Conservation (phyloP, 257 asterid genomes). For the Gynochthodes officinalis region DNA sequence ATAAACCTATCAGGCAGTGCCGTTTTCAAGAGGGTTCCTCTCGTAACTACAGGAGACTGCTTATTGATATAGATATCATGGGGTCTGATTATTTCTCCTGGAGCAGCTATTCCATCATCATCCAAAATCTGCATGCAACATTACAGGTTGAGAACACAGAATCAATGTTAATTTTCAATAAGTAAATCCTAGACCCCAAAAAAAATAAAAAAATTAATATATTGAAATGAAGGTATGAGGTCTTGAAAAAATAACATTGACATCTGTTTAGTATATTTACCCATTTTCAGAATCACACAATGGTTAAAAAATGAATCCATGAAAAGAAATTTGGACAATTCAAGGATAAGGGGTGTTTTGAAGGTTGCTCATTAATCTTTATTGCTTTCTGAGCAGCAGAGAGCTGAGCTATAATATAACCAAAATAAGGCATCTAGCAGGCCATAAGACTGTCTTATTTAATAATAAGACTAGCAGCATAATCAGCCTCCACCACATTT, state of each 20-base stretch:
- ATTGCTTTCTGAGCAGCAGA: neutral
- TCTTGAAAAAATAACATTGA: neutral
- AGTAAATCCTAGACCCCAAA: constrained; percentile 1
- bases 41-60: constrained; percentile 59
- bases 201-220: neutral
- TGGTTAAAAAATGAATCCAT: neutral
- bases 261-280: neutral
- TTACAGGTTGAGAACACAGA: constrained; percentile 16
- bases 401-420: neutral
- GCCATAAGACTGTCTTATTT: neutral
- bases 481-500: neutral
- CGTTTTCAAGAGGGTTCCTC: constrained; percentile 23
- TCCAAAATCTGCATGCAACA: constrained; percentile 62
- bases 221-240: neutral
- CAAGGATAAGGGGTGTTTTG: neutral
- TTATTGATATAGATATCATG: constrained; percentile 65
- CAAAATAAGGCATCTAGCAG: neutral
- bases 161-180: neutral
- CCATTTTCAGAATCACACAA: neutral
- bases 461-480: neutral
- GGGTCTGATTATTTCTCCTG: constrained; percentile 80
- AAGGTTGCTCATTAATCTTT: neutral
- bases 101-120: constrained; percentile 94
- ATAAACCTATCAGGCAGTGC: constrained; percentile 54
- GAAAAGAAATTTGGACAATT: neutral